phyloP scores from a whole-genome alignment of 306 rosid genomes.

The Pterocarpus santalinus region DNA sequence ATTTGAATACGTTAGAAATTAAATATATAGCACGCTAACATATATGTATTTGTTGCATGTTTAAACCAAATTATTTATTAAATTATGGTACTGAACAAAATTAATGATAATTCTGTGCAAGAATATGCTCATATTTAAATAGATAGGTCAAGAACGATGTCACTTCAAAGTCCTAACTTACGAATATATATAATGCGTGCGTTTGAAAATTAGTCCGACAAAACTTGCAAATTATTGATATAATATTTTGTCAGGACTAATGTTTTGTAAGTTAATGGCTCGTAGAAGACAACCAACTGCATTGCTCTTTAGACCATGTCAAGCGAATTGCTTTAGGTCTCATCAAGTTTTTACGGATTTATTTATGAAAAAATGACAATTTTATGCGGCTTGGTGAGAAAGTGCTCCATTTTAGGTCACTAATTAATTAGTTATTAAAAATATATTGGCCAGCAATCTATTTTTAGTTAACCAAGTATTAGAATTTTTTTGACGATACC shows the following conservation, averaged over 20 bases:
- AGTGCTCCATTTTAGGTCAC: too few species aligned
- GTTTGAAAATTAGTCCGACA: slow-evolving; percentile 19
- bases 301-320: slow-evolving; percentile 5
- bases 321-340: neutral
- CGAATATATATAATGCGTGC: neutral
- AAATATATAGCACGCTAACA: neutral
- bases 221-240: slow-evolving; percentile 6
- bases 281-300: slow-evolving; percentile 15
- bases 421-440: too few species aligned
- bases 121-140: neutral
- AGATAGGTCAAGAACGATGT: neutral
- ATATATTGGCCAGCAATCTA: too few species aligned
- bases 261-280: neutral
- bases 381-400: too few species aligned
- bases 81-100: neutral
- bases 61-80: neutral
- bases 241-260: neutral
- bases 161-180: slow-evolving; percentile 1
- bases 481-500: too few species aligned
- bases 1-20: too few species aligned
- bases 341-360: too few species aligned
- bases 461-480: too few species aligned
- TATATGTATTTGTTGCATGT: neutral
- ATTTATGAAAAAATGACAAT: too few species aligned
- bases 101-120: neutral